These are phyloP conservation scores for Magnusiomyces magnusii DNA, from an alignment of 1,139 yeast species.

Conservation along the genomic window DNA sequence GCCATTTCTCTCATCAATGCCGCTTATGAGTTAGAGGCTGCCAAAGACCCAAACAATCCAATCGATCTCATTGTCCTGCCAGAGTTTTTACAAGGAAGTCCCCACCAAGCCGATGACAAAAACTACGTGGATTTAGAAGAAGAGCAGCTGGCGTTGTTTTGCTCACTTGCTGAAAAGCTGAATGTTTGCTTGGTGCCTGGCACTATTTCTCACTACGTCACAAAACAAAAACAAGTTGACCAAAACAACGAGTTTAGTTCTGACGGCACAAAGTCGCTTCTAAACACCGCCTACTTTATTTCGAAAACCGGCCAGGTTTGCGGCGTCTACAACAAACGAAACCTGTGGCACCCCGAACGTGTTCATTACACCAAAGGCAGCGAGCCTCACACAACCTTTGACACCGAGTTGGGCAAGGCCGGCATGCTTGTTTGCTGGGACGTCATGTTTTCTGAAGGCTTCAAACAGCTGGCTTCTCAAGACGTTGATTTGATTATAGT, in stretches of 20 bases:
- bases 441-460: constrained; percentile 19
- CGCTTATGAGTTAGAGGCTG: background rate
- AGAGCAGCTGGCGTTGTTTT: background rate
- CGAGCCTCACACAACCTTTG: constrained; percentile 17
- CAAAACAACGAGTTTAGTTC: constrained; percentile 6
- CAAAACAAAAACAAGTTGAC: background rate
- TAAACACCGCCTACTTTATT: constrained; percentile 19
- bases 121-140: constrained; percentile 3
- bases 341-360: constrained; percentile 21
- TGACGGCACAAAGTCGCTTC: background rate
- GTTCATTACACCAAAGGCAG: constrained; percentile 16
- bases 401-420: constrained; percentile 21
- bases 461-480: constrained; percentile 17
- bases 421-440: constrained; percentile 22
- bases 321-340: constrained; percentile 19
- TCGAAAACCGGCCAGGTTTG: constrained; percentile 17
- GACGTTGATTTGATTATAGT: constrained; percentile 18
- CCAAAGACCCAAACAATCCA: background rate
- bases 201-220: constrained; percentile 9
- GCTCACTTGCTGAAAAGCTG: constrained; percentile 18
- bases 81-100: constrained; percentile 16
- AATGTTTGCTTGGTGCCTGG: constrained; percentile 21
- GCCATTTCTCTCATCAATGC: constrained; percentile 8
- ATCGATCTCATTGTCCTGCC: constrained; percentile 15
- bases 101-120: constrained; percentile 7